These are phyloP conservation scores for Pythium sp. DNA, from an alignment of 352 stramenopile genomes.

Conservation along the genomic window DNA sequence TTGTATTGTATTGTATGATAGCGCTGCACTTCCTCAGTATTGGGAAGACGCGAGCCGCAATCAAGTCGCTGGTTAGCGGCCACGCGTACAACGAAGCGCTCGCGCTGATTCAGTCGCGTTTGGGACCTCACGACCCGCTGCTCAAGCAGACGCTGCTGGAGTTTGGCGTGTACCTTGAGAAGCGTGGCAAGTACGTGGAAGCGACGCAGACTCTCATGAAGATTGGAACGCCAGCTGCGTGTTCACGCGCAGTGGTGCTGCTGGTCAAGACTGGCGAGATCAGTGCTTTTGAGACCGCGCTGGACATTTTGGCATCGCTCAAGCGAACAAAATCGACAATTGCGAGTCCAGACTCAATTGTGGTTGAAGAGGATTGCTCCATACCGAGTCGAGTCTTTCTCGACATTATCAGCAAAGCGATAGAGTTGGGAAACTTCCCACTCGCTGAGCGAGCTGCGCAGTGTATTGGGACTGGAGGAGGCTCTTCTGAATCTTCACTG, in stretches of 20 bases:
- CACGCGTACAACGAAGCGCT: conserved; percentile 55
- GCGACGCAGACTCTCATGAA: conserved; percentile 28
- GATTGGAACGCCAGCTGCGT: conserved; percentile 23
- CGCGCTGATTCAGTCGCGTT: conserved; percentile 40
- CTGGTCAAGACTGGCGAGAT: conserved; percentile 37
- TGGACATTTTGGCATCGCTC: conserved; percentile 28
- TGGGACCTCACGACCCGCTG: conserved; percentile 39
- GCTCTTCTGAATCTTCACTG: conserved; percentile 5
- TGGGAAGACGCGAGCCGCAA: conserved; percentile 48
- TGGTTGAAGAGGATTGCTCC: conserved; percentile 12
- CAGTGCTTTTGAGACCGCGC: conserved; percentile 24
- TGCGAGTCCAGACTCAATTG: not conserved
- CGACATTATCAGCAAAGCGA: conserved; percentile 28
- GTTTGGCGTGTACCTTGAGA: conserved; percentile 38
- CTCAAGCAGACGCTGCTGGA: conserved; percentile 35
- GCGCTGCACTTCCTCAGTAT: conserved; percentile 62
- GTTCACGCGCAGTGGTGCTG: conserved; percentile 22
- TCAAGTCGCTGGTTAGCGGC: conserved; percentile 37
- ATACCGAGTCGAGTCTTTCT: conserved; percentile 42
- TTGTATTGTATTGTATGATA: conserved; percentile 13
- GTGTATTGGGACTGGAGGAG: conserved; percentile 11
- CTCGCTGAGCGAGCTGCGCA: conserved; percentile 33
- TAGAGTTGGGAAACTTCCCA: conserved; percentile 21
- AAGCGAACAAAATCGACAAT: not conserved
- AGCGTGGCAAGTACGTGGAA: conserved; percentile 28